A percentile compares a stretch with the other conserved stretches of the same genome.
These are phyloP conservation scores for Aspergillus asperescens DNA, from an alignment of 495 filamentous ascomycete genomes.

Conservation along the genomic window DNA sequence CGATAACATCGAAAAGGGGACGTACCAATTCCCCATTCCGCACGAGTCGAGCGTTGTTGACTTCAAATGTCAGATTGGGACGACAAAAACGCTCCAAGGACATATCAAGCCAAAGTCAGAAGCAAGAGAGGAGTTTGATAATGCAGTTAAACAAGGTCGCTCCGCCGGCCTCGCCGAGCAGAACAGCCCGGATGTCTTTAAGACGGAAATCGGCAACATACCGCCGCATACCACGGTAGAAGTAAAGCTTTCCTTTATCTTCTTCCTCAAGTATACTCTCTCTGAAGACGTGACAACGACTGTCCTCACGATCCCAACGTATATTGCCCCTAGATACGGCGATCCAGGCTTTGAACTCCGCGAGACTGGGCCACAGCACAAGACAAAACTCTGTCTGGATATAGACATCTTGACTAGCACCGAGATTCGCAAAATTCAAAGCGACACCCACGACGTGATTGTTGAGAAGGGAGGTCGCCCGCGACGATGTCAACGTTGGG, in stretches of 20 bases:
- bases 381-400: background rate
- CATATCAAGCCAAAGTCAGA: slow-evolving; percentile 14
- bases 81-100: slow-evolving; percentile 11
- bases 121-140: slow-evolving; percentile 9
- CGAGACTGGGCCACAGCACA: background rate
- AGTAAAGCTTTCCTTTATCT: slow-evolving; percentile 13
- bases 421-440: background rate
- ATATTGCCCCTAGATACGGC: slow-evolving; percentile 26
- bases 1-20: background rate
- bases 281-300: slow-evolving; percentile 5
- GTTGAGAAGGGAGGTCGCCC: background rate
- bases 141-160: slow-evolving; percentile 14
- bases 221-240: slow-evolving; percentile 21
- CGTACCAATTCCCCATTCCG: slow-evolving; percentile 21
- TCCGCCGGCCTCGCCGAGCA: slow-evolving; percentile 24
- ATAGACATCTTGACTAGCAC: background rate
- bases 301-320: slow-evolving; percentile 24
- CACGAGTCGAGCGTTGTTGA: slow-evolving; percentile 18
- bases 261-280: slow-evolving; percentile 17
- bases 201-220: slow-evolving; percentile 23
- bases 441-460: background rate
- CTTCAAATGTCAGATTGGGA: slow-evolving; percentile 20
- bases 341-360: background rate
- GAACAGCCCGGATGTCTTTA: slow-evolving; percentile 23
- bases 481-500: background rate